Evolutionary conservation across 495 filamentous ascomycete species (phyloP), one percentile per base, ranked within the genome.

Genomic region (Penicillium dipodomyicola): DNA sequence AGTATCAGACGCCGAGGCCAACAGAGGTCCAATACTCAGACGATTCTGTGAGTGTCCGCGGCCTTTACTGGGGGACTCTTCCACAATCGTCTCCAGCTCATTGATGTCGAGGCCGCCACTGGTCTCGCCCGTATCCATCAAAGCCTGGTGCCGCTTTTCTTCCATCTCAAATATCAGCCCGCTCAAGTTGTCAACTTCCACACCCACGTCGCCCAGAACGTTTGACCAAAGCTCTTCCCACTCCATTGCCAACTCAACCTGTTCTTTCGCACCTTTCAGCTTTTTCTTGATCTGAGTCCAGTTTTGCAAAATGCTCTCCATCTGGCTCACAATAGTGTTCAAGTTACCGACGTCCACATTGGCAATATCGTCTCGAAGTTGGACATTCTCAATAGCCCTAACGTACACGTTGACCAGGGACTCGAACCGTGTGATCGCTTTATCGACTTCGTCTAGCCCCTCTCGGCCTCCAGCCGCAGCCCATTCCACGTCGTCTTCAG

Each of bases 401-500:
- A 97, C 87, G 63, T 97, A 98, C 52, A 96, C 88, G 58, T 87
- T 85, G 63, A 97, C 89, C 49, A 98, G 74, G 32, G 83, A 83
- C 64, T 95, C 92, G 67, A 97, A 97, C 40, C 87, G 81, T 11
- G 78, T 79, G 52, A 98, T 91, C 19, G 91, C 92, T 59, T 82
- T 85, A 63, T 97, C 93, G 2, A 97, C 90, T 45, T 92, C 91
- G 32, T 87, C 90, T 42, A 97, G 77, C 9, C 91, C 92, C 65
- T 96, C 92, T 58, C 91, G 83, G 4, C 92, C 92, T 47, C 88
- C 94, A 14, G 91, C 92, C 14, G 93, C 93, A 14, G 94, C 92
- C 94, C 94, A 98, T 65, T 96, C 92, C 20, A 97, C 90, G 63
- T 98, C 93, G 72, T 98, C 94, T 58, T 97, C 92, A 14, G 91